Evolutionary conservation across 805 yeast genomes (phyloP).

Genomic region (Maudiozyma saulgeensis): DNA sequence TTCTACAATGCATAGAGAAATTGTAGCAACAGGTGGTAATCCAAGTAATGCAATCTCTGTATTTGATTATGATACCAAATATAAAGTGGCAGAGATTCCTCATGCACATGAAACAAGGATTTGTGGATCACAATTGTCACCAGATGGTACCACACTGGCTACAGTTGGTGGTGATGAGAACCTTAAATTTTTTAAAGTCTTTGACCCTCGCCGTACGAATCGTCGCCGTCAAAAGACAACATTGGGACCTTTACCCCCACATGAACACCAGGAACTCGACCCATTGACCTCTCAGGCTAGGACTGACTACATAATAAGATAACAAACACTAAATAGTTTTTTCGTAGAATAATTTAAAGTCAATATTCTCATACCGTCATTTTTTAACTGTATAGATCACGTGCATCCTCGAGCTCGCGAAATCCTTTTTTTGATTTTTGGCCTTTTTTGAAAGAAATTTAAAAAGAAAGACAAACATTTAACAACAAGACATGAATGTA

Average conservation of each 20-base stretch:
- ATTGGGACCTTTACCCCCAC: constrained; percentile 1
- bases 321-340: constrained; percentile 1
- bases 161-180: constrained; percentile 96
- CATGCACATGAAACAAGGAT: constrained; percentile 89
- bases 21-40: constrained; percentile 88
- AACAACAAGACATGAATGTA: background rate
- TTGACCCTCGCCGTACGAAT: constrained; percentile 36
- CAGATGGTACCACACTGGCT: constrained; percentile 83
- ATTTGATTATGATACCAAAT: constrained; percentile 77
- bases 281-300: background rate
- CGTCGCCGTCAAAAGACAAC: no score
- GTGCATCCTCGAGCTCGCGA: no score
- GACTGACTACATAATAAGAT: constrained; percentile 5
- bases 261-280: constrained; percentile 4
- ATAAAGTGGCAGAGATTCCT: constrained; percentile 76
- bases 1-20: constrained; percentile 38
- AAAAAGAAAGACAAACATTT: no score
- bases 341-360: no score
- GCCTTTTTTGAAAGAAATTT: no score
- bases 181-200: constrained; percentile 86
- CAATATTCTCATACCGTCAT: no score
- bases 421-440: no score
- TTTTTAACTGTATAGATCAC: no score
- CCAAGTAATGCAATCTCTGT: constrained; percentile 78
- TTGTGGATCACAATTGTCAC: constrained; percentile 72